Percentiles rank a stretch among this genome's conserved stretches.
phyloP scores from a whole-genome alignment of 2,329 filamentous ascomycete species.

The Zasmidium cellare region DNA sequence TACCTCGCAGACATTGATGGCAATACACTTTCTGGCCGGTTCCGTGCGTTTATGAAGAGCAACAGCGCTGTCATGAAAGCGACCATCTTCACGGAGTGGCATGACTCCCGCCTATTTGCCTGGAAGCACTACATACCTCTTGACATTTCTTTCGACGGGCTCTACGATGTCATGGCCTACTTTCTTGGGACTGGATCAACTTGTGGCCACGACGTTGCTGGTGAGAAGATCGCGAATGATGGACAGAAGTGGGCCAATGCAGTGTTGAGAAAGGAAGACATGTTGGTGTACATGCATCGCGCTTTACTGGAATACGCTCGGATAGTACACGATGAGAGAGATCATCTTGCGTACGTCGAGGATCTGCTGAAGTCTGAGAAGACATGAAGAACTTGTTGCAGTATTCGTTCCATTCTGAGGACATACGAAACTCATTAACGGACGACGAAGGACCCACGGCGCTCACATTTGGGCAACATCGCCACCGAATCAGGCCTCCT shows the following conservation, averaged over 20 bases:
- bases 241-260: background rate
- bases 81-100: conserved; percentile 80
- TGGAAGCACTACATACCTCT: conserved; percentile 84
- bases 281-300: background rate
- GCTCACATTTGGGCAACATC: too few species aligned
- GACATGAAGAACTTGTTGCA: too few species aligned
- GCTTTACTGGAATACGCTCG: background rate
- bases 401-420: too few species aligned
- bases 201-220: background rate
- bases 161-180: conserved; percentile 73
- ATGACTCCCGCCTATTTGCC: conserved; percentile 65
- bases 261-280: background rate
- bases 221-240: background rate
- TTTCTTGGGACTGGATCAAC: conserved; percentile 5
- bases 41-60: conserved; percentile 61
- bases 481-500: too few species aligned
- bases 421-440: too few species aligned
- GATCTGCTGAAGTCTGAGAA: background rate
- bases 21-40: conserved; percentile 48
- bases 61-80: conserved; percentile 73
- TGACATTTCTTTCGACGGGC: conserved; percentile 71
- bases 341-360: background rate
- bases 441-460: too few species aligned
- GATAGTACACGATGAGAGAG: background rate
- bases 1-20: conserved; percentile 77